Base-by-base conservation (phyloP, 2,329 filamentous ascomycete genomes). In the Botrytis fragariae region DNA sequence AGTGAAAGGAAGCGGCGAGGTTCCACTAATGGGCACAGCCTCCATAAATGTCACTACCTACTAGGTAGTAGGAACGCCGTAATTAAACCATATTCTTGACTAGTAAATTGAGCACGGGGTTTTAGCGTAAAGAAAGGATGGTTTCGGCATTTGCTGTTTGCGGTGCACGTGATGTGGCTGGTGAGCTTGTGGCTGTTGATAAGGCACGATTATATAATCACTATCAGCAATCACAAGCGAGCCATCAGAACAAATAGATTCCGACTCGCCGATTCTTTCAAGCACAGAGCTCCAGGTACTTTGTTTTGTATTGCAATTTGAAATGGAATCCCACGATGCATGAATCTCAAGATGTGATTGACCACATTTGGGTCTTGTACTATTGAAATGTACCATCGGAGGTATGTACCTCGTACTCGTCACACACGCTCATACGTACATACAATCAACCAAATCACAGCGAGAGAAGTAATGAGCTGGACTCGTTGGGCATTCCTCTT, bases 1-100 rank as follows among this genome's bases (percentile, higher is more conserved):
- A 32, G 57, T 29, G 54, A 69, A 69, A 60, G 51, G 51, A 44
- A 60, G 65, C 65, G 5, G 51, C 37, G 32, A 32, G 44, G 54
- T 32, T 32, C 20, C 51, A 59, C 51, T 69, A n/a, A 37, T 69
- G 67, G 48, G 12, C 48, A 54, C 65, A 68, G 48, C 65, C 48
- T 45, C 61, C 29, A 32, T n/a, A 32, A 63, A 32, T 63, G n/a
- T 32, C 39, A 63, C 35, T 20, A 29, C 10, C 10, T n/a, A 51
- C 5, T 12, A 6, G 48, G 25, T 7, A 14, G 22, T 51, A 51
- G 25, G 48, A 16, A n/a, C 48, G 12, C 48, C 48, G 48, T 51
- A 51, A 51, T 51, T 51, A 51, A 29, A 51, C 25, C 25, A 51
- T 14, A 25, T n/a, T 45, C 7, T 45, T 7, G 18, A n/a, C 22